Evolutionary conservation across 768 basidiomycete species (phyloP), one percentile per base, ranked within the genome.

Genomic region (Cystofilobasidium capitatum): DNA sequence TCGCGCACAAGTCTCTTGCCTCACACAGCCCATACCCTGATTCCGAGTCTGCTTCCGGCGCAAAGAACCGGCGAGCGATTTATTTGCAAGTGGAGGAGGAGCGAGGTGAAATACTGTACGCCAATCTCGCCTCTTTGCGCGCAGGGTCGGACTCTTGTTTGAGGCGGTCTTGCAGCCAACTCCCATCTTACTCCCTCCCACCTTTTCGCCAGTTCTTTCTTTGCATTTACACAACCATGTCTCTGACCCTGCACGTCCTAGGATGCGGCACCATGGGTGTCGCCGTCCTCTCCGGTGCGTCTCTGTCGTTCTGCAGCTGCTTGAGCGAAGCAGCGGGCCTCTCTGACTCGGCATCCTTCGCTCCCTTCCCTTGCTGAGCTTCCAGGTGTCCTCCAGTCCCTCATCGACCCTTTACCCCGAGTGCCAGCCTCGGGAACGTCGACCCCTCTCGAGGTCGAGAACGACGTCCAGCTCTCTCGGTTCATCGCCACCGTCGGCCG

Each of bases 251-350:
- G 57, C 69, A 66, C 73, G 87, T 68, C 17, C 64, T 73, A 76
- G 96, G 94, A 81, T 98, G 96, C 77, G 96, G 96, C 66, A 98
- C 94, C 14, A 98, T 99, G 96, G 96, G 96, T 66, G 79, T 97
- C 72, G 92, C 96, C 67, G 83, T 99, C 76, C 83, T 92, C 58
- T 93, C 94, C 29, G 96, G 96, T 66, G 8, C n/a, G 58, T 66
- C 47, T n/a, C 8, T 29, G 20, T 47, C 29, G 22, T 39, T 16
- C n/a, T 17, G 20, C 55, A 24, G n/a, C 36, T n/a, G n/a, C 12
- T 42, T 22, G 20, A 33, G 31, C 33, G 57, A 42, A n/a, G 16
- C 7, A 24, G 13, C 26, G 22, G 0, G 16, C 16, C 37, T n/a
- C 12, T 16, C 36, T 58, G 64, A 36, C 47, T 20, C 24, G 58